Base-by-base conservation (phyloP, 2,329 filamentous ascomycete species). In the Ophiostoma perfectum region DNA sequence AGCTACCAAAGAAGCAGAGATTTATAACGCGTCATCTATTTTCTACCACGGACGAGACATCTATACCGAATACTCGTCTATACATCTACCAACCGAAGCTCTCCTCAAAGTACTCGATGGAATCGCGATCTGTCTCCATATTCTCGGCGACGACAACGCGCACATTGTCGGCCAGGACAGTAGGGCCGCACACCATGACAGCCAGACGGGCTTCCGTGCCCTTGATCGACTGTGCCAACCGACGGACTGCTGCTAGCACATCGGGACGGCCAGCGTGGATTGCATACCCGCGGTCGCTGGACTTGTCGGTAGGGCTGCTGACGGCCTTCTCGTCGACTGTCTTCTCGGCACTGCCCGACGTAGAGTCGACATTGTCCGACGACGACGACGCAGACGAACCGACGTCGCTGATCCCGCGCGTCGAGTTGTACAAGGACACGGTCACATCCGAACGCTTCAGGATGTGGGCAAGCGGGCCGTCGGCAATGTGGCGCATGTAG, bases 101-200 rank as follows among this genome's bases (percentile, higher is more conserved):
- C 67, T 73, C 72, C 67, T 72, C 72, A 69, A 73, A 73, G 52
- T 70, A 71, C 66, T 66, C 66, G 7, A 72, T 69, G 5, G 66
- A 67, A 5, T 65, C 67, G 7, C 65, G 67, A 16, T 39, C 41
- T 16, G 58, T 66, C 36, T 68, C 67, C 71, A 73, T 73, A 42
- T 39, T 55, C 11, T 66, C 38, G 8, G 55, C 65, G 11, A 70
- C 65, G 1, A 63, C 70, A 9, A 52, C 39, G n/a, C 72, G 69
- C 39, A 70, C 68, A 7, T 63, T 58, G 64, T 73, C 72, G 7
- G 71, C 63, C 14, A 72, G 62, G 14, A 42, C 41, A 12, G 18
- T 64, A 11, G 72, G 72, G 1, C 72, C 72, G 45, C 72, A 73
- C 6, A 71, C 67, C 69, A 72, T 67, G 42, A 73, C 68, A 3